Conservation (phyloP, 495 filamentous ascomycete genomes). For the Wilcoxina mikolae region DNA sequence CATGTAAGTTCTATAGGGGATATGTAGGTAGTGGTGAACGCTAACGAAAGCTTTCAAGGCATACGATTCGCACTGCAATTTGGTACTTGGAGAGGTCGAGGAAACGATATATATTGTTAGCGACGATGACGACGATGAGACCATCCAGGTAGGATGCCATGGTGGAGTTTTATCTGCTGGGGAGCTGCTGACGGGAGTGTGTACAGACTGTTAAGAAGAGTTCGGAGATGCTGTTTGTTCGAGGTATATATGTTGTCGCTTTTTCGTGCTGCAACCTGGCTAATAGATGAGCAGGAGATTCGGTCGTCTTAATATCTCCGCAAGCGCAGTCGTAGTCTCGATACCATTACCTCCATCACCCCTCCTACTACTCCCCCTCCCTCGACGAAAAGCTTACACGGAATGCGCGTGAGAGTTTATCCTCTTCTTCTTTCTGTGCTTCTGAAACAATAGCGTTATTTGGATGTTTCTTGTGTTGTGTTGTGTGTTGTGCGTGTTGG, state of each 20-base stretch:
- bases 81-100: constrained; percentile 93
- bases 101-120: constrained; percentile 88
- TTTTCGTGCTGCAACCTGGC: background rate
- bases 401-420: too few relatives aligned
- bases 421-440: background rate
- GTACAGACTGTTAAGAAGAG: constrained; percentile 84
- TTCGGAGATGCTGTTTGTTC: constrained; percentile 97
- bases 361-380: too few relatives aligned
- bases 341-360: background rate
- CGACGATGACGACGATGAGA: constrained; percentile 73
- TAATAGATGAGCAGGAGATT: constrained; percentile 50
- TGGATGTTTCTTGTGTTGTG: too few relatives aligned
- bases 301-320: constrained; percentile 88
- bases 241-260: constrained; percentile 47
- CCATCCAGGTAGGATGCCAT: constrained; percentile 29
- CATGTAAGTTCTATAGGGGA: constrained; percentile 47
- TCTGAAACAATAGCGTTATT: background rate
- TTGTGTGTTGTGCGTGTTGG: background rate
- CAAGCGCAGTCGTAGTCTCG: constrained; percentile 33
- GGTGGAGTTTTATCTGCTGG: background rate
- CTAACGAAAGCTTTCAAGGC: constrained; percentile 45
- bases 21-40: constrained; percentile 2
- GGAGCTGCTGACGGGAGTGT: background rate
- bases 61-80: constrained; percentile 96
- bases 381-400: too few relatives aligned